phyloP scores from a whole-genome alignment of 1,284 basidiomycete species.

The Ganoderma meredithae region DNA sequence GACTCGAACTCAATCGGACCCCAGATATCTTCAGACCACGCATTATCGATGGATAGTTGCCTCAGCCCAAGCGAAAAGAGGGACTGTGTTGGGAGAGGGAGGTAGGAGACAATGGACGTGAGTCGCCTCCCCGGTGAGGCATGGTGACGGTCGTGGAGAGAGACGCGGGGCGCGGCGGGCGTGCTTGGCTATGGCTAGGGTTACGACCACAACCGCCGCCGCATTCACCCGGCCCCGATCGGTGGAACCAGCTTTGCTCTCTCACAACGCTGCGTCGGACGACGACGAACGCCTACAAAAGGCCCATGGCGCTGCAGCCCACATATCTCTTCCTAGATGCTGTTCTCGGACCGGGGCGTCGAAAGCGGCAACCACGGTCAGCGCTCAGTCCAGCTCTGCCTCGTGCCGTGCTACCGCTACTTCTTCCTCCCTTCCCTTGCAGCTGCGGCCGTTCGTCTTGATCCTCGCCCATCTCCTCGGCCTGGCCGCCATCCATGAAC shows the following conservation, averaged over 20 bases:
- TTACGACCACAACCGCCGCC: slow-evolving; percentile 1
- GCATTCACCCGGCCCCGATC: background rate
- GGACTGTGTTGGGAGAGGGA: background rate
- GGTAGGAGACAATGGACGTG: background rate
- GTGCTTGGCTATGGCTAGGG: background rate
- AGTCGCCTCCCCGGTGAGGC: slow-evolving; percentile 12
- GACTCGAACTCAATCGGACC: slow-evolving; percentile 9
- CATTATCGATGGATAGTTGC: background rate
- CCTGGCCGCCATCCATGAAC: slow-evolving; percentile 19
- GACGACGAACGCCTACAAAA: slow-evolving; percentile 8
- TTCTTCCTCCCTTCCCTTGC: background rate
- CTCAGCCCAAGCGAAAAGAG: background rate
- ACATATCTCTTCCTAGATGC: background rate
- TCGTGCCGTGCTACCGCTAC: slow-evolving; percentile 23
- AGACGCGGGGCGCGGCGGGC: slow-evolving; percentile 2
- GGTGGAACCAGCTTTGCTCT: background rate
- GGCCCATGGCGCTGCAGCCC: background rate
- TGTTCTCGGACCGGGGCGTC: slow-evolving; percentile 19
- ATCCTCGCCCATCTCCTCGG: slow-evolving; percentile 25
- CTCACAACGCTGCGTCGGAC: slow-evolving; percentile 4
- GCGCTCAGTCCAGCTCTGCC: slow-evolving; percentile 22
- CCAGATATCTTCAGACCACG: background rate
- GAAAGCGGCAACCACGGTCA: slow-evolving; percentile 17
- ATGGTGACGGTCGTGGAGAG: slow-evolving; percentile 25
- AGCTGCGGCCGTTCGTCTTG: slow-evolving; percentile 20